Conservation (phyloP, 805 yeast genomes). For the Groenewaldozyma tartarivorans region DNA sequence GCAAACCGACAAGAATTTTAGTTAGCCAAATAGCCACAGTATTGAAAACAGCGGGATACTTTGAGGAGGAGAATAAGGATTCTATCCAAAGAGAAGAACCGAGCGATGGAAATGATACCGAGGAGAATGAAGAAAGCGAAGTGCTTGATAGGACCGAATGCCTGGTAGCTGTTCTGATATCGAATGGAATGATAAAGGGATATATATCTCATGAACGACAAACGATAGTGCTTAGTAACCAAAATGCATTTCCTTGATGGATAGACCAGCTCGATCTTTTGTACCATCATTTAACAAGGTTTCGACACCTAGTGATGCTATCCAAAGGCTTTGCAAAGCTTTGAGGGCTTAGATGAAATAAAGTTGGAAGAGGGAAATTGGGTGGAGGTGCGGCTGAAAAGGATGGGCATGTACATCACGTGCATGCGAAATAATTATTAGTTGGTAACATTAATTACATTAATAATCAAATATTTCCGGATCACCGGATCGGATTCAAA, state of each 20-base stretch:
- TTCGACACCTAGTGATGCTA: too few species aligned
- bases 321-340: too few species aligned
- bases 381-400: too few species aligned
- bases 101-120: background rate
- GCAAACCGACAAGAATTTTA: conserved; percentile 25
- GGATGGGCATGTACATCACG: too few species aligned
- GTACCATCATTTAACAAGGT: too few species aligned
- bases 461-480: too few species aligned
- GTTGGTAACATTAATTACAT: too few species aligned
- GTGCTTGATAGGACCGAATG: conserved; percentile 56
- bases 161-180: conserved; percentile 54
- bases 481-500: too few species aligned
- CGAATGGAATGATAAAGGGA: conserved; percentile 57
- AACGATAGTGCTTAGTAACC: conserved; percentile 67
- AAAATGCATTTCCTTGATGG: conserved; percentile 53
- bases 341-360: too few species aligned
- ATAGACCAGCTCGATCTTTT: too few species aligned
- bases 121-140: conserved; percentile 8
- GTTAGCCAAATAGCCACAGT: conserved; percentile 37
- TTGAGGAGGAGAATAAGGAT: conserved; percentile 4
- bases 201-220: conserved; percentile 69
- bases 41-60: conserved; percentile 27
- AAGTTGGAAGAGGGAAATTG: too few species aligned
- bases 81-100: background rate
- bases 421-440: too few species aligned